Percentiles rank a stretch among this genome's conserved stretches.
Conservation (phyloP, 129 eudicot species). For the Centrapalus pauciflorus region DNA sequence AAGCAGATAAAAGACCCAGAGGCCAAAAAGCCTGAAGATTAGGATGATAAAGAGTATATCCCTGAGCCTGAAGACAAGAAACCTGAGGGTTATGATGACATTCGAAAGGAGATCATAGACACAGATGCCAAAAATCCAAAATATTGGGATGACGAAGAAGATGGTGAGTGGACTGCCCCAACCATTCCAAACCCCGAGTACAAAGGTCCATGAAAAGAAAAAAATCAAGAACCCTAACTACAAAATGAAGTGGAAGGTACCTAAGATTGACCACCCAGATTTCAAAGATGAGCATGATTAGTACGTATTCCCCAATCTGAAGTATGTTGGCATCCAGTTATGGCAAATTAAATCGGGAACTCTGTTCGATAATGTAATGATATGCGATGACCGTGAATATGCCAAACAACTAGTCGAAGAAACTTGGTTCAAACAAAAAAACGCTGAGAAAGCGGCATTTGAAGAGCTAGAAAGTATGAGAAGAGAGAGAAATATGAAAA, state of each 20-base stretch:
- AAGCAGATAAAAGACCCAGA: no score
- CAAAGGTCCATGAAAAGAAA: no score
- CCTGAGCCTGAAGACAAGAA: no score
- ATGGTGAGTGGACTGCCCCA: no score
- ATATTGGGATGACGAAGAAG: no score
- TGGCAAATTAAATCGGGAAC: slow-evolving; percentile 92
- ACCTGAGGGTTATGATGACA: no score
- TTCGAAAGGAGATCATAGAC: slow-evolving; percentile 62
- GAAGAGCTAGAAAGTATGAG: no score
- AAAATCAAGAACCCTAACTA: slow-evolving; percentile 80
- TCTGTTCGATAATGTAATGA: slow-evolving; percentile 61
- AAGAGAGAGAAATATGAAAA: no score
- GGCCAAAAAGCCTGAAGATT: no score
- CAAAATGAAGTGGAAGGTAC: slow-evolving; percentile 86
- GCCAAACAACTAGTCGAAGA: slow-evolving; percentile 63
- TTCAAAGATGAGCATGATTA: slow-evolving; percentile 65
- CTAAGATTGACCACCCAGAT: slow-evolving; percentile 85
- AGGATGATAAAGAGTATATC: no score
- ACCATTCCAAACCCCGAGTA: no score
- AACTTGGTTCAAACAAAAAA: slow-evolving; percentile 75
- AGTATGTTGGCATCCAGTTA: slow-evolving; percentile 70
- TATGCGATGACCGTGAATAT: slow-evolving; percentile 56
- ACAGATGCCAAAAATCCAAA: slow-evolving; percentile 49
- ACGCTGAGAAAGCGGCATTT: no score
- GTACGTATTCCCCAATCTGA: slow-evolving; percentile 63